These are phyloP conservation scores for Microdochium trichocladiopsis DNA, from an alignment of 2,329 filamentous ascomycete species.

Conservation along the genomic window DNA sequence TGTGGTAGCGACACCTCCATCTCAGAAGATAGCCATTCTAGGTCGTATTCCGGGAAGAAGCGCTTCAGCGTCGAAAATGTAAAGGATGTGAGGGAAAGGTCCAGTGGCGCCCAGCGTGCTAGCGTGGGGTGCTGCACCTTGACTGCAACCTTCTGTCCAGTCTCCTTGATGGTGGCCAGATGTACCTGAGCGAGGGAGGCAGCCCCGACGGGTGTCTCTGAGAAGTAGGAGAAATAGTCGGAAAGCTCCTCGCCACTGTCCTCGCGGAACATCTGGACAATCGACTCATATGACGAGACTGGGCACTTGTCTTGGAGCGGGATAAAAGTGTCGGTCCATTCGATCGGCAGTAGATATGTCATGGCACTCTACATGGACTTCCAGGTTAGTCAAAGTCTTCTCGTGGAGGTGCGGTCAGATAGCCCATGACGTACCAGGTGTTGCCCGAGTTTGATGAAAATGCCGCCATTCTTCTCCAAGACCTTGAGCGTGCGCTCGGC, in stretches of 20 bases:
- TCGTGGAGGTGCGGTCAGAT: not conserved
- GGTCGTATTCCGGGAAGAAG: constrained; percentile 96
- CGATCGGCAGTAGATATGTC: constrained; percentile 84
- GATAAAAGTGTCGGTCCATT: constrained; percentile 95
- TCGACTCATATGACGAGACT: constrained; percentile 80
- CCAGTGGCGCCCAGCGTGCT: constrained; percentile 83
- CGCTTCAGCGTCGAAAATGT: constrained; percentile 85
- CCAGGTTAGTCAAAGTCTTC: constrained; percentile 9
- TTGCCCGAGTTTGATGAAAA: constrained; percentile 97
- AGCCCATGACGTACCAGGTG: constrained; percentile 55
- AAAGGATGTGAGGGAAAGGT: constrained; percentile 78
- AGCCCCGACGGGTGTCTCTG: constrained; percentile 74
- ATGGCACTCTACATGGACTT: constrained; percentile 63
- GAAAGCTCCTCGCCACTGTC: constrained; percentile 76
- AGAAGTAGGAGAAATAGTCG: constrained; percentile 83
- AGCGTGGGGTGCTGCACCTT: constrained; percentile 92
- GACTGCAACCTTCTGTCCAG: constrained; percentile 82
- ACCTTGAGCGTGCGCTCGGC: constrained; percentile 80
- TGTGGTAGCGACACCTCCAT: constrained; percentile 88
- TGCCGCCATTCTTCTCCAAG: constrained; percentile 92
- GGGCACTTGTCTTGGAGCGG: constrained; percentile 94
- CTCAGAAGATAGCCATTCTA: constrained; percentile 91
- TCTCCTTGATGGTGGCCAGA: constrained; percentile 73
- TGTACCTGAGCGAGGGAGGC: constrained; percentile 95
- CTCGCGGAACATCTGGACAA: constrained; percentile 75